A percentile compares a stretch with the other conserved stretches of the same genome.
Conservation (phyloP, 73 alveolate genomes). For the Tetrahymena thermophila region DNA sequence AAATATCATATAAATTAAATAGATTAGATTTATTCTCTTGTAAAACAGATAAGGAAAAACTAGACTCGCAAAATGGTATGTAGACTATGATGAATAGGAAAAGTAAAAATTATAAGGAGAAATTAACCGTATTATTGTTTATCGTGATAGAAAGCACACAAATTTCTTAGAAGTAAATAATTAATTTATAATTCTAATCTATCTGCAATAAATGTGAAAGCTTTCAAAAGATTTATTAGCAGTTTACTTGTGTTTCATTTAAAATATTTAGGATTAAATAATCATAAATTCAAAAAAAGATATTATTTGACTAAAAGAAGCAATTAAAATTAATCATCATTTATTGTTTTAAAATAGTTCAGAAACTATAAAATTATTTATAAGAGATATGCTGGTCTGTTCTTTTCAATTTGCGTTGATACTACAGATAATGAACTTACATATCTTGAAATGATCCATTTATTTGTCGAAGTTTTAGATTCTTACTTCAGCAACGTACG, state of each 20-base stretch:
- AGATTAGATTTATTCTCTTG: conserved; percentile 91
- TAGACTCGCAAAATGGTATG: conserved; percentile 92
- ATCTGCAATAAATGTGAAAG: no score
- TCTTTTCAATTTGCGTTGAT: conserved; percentile 94
- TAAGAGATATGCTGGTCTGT: conserved; percentile 95
- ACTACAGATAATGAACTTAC: conserved; percentile 95
- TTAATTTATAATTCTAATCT: not conserved
- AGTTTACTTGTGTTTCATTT: no score
- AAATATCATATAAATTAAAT: not conserved
- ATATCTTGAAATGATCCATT: conserved; percentile 90
- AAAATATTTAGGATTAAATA: no score
- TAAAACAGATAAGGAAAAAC: conserved; percentile 97
- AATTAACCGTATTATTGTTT: conserved; percentile 80
- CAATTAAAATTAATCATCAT: not conserved
- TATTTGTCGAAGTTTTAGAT: conserved; percentile 91
- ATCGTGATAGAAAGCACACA: conserved; percentile 89
- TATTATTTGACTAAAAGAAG: not conserved
- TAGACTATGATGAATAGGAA: conserved; percentile 70
- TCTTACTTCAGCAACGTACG: conserved; percentile 98
- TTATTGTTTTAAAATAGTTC: conserved; percentile 31
- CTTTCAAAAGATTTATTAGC: not conserved
- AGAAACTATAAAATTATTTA: conserved; percentile 85
- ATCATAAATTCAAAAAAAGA: not conserved
- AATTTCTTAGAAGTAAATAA: conserved; percentile 77
- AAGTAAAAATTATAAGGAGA: conserved; percentile 67